Base-by-base conservation (phyloP, 208 protist species). In the Trypanosoma avium region DNA sequence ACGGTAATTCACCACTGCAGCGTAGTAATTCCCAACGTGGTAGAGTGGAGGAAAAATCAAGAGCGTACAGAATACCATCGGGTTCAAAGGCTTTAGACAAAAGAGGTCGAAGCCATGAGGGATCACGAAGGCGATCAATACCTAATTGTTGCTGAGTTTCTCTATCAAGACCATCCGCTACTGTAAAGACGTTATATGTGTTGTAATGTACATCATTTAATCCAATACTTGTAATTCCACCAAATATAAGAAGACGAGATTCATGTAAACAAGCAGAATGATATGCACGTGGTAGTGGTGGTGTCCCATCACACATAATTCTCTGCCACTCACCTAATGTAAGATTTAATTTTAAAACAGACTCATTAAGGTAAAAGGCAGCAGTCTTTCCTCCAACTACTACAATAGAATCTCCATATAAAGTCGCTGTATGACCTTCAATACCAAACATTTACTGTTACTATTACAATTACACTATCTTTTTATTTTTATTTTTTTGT, bases 191-290 rank as follows among this genome's bases (percentile, higher is more conserved):
- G 17, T 66, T 56, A 22, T 60, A 73, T 33, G 67, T 64, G 49
- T 73, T 67, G 58, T 66, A 65, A 32, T 73, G 58, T 12, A 60
- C 24, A 59, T 73, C 58, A 52, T 67, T n/a, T 10, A 73, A 4
- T 27, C 57, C 48, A n/a, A 73, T 36, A 48, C 26, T 46, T 53
- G 61, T 60, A 15, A 73, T 55, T 21, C 67, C 57, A 26, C 59
- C 57, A 38, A 67, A 67, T 22, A 73, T 27, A 30, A 67, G 22
- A 13, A 73, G n/a, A 15, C 33, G 29, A 22, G 48, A 33, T n/a
- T 38, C 58, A 32, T 73, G 36, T 19, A 63, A 12, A 40, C 56
- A 63, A 4, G 59, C 47, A 4, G 54, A 57, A 46, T 72, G 66
- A 40, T 57, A 72, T 33, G 57, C 54, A n/a, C 66, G 66, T 3